Conservation (phyloP, 2,329 filamentous ascomycete species). For the Aspergillus persii region DNA sequence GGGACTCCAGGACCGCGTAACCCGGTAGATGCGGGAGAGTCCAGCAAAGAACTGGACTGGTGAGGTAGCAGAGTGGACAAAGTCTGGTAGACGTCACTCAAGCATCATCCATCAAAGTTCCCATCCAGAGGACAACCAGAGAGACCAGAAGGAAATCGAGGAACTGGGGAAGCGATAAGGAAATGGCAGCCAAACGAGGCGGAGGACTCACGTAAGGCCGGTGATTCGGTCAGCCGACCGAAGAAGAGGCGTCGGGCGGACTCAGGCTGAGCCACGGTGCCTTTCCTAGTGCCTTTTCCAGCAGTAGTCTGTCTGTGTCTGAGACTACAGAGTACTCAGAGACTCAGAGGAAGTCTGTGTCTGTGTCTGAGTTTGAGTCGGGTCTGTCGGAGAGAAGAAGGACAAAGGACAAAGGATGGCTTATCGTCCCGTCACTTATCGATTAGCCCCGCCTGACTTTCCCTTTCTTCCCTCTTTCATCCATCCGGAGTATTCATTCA, state of each 20-base stretch:
- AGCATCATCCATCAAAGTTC: too few species aligned
- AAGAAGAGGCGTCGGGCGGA: neutral
- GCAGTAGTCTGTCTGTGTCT: neutral
- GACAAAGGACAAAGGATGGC: too few species aligned
- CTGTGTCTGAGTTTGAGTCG: too few species aligned
- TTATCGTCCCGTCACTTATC: too few species aligned
- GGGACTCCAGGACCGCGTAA: conserved; percentile 21
- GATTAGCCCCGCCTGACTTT: too few species aligned
- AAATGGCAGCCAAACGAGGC: neutral
- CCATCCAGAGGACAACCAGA: neutral
- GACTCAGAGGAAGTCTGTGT: too few species aligned
- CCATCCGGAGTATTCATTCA: too few species aligned
- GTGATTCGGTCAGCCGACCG: conserved; percentile 13
- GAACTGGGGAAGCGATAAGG: neutral
- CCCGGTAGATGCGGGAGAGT: conserved; percentile 11
- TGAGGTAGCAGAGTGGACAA: neutral
- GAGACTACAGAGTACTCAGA: too few species aligned
- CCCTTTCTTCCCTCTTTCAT: too few species aligned
- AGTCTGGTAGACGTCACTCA: conserved; percentile 11
- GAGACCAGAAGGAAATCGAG: neutral
- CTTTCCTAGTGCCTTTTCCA: neutral
- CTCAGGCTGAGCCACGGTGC: too few species aligned
- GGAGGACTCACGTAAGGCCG: conserved; percentile 4
- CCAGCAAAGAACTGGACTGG: neutral
- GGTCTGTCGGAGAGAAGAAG: too few species aligned